Base-by-base conservation (phyloP, 352 stramenopile species). In the Pseudoperonospora humuli region DNA sequence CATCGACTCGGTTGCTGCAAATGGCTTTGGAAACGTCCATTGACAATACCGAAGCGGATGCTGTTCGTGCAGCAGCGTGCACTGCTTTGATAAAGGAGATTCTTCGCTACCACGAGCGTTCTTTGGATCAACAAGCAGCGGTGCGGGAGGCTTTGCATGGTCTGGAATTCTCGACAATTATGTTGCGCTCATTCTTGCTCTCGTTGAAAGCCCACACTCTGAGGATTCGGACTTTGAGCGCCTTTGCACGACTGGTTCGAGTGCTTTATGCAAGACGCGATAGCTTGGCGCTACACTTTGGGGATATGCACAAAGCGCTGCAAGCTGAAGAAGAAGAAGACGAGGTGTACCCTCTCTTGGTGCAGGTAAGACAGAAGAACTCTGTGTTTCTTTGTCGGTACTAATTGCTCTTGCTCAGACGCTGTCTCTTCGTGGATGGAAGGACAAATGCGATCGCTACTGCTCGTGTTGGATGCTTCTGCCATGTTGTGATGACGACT, bases 1-100 rank as follows among this genome's bases (percentile, higher is more conserved):
- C 47, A 7, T 50, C 55, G 10, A 43, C 31, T 36, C 45, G 45
- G 20, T 47, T 72, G 26, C 40, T 85, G 10, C 56, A 81, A 34
- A 65, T 84, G 35, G 61, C 67, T 7, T 43, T 73, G 7, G 64
- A 75, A 44, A 77, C 66, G 9, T 70, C 67, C 14, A 50, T 47
- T 24, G 73, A 87, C 39, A 50, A 54, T 3, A 61, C 57, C 2
- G 75, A 87, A 21, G 60, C 63, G 21, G 75, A 87, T 47, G 55
- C 54, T 14, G 75, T 85, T 9, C 70, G 75, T 13, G 60, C 61
- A 15, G 55, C 67, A 36, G 70, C 70, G 13, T 70, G 67, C 32
- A 28, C 33, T 15, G 37, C 57, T 20, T 45, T 76, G 21, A 51
- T 40, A 15, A 55, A 54, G 17, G 50, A 64, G 15, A 35, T 82